Base-by-base conservation (phyloP, 1,284 basidiomycete species). In the Mycena sp. region DNA sequence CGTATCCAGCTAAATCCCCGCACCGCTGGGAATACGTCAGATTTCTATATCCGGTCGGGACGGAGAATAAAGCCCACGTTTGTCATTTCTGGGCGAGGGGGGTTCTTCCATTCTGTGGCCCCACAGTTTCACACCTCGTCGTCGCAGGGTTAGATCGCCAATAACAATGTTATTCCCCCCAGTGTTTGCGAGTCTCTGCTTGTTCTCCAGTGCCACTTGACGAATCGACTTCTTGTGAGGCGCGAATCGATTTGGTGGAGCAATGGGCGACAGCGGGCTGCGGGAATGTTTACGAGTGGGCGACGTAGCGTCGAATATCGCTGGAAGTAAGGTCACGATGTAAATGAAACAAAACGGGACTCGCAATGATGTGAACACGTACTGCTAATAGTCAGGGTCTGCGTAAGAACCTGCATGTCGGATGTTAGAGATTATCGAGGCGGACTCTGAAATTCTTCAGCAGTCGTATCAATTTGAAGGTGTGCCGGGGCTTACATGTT, bases 1-100 rank as follows among this genome's bases (percentile, higher is more conserved):
- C 92, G 92, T 63, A 94, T 90, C 94, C 94, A 96, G 68, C 91
- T 92, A 82, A 94, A 92, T 77, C 32, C 9, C 32, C 28, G 19
- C 30, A 4, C 19, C 17, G 17, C 56, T 55, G 12, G 6, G 1
- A 6, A 0, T 14, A 5, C 12, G 16, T 16, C n/a, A 32, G 37
- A 58, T 29, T 25, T 28, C 10, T 10, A 7, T 10, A 25, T 43
- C 1, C 30, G 29, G 29, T 29, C 16, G 21, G n/a, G 16, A 3
- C 6, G 19, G 4, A 28, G 5, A 25, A 21, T 29, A 28, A 40
- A 25, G n/a, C 44, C 21, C 50, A 54, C 56, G 11, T 32, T 9
- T 19, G 3, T 63, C 44, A 1, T 26, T 19, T 17, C n/a, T 19
- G 29, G 38, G 12, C 19, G 26, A 3, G 6, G 14, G 2, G 19